Evolutionary conservation across 2,329 filamentous ascomycete genomes (phyloP), one percentile per base, ranked within the genome.

Genomic region (Pseudogymnoascus pannorum): DNA sequence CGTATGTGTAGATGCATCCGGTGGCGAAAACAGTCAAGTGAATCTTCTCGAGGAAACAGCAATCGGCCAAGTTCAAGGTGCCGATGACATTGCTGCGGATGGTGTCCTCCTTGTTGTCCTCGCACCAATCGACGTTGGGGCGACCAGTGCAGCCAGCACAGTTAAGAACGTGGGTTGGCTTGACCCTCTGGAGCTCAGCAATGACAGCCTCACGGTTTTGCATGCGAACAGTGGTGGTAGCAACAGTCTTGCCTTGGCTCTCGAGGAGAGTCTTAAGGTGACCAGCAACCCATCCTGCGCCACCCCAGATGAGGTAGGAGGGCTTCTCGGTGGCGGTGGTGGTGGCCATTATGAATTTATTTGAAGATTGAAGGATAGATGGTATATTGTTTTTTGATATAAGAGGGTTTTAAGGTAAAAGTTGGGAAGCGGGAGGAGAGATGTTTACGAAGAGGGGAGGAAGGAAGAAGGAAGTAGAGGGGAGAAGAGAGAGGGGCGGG

Each of bases 61-160:
- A 78, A 70, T 88, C 84, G 33, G 84, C 77, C 68, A 88, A 73
- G 70, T 85, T 87, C 66, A 87, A 70, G 35, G 84, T 83, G 60
- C 86, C 86, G 54, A 87, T 80, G 61, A 85, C 85, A 69, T 89
- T 89, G 71, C 82, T 86, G 63, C 85, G 79, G 70, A 88, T 81
- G 5, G 86, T 88, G 61, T 82, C 81, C 72, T 86, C 81, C 74
- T 83, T 86, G 76, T 88, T 81, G 69, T 86, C 83, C 75, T 89
- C 86, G 68, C 86, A 88, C 85, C 85, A 87, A 74, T 88, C 86
- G 71, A 87, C 84, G 66, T 88, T 88, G 64, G 85, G 85, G 22
- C 84, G 78, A 58, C 86, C 86, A 2, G 85, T 88, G 70, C 80
- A 84, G 64, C 85, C 86, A 57, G 86, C 86, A 63, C 81, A 83